phyloP scores from a whole-genome alignment of 2,329 filamentous ascomycete genomes.

The Berkeleyomyces basicola region DNA sequence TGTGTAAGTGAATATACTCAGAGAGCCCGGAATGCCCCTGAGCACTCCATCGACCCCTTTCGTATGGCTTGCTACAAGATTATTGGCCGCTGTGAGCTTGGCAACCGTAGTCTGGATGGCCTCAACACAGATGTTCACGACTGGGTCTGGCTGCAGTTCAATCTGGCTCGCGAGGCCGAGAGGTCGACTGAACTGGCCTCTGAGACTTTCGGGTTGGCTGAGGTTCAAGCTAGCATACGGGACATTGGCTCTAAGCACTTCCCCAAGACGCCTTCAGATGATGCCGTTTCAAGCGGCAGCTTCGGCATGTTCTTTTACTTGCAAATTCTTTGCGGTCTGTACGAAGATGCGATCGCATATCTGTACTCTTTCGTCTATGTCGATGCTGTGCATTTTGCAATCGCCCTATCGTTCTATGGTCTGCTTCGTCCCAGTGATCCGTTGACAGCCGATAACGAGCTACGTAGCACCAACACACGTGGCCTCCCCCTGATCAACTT shows the following conservation, averaged over 20 bases:
- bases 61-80: constrained; percentile 97
- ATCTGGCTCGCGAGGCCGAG: constrained; percentile 49
- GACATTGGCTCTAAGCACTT: constrained; percentile 91
- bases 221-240: constrained; percentile 62
- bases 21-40: constrained; percentile 65
- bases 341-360: constrained; percentile 82
- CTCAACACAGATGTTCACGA: constrained; percentile 50
- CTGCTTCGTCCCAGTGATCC: constrained; percentile 77
- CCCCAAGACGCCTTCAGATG: constrained; percentile 61
- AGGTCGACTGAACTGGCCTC: constrained; percentile 46
- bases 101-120: constrained; percentile 45
- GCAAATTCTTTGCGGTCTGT: constrained; percentile 79
- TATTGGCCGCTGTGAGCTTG: constrained; percentile 61
- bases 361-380: constrained; percentile 84
- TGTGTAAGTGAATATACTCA: constrained; percentile 85
- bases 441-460: constrained; percentile 53
- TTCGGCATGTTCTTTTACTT: constrained; percentile 90
- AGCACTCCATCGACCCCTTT: constrained; percentile 83
- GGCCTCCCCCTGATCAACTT: constrained; percentile 78
- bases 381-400: constrained; percentile 86
- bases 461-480: constrained; percentile 48
- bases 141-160: constrained; percentile 58
- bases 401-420: constrained; percentile 78
- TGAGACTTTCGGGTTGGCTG: constrained; percentile 46
- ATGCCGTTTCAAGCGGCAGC: constrained; percentile 40